Percentiles rank a stretch among this genome's conserved stretches.
phyloP scores from a whole-genome alignment of 1,284 basidiomycete species.

The Agaricales sp. region DNA sequence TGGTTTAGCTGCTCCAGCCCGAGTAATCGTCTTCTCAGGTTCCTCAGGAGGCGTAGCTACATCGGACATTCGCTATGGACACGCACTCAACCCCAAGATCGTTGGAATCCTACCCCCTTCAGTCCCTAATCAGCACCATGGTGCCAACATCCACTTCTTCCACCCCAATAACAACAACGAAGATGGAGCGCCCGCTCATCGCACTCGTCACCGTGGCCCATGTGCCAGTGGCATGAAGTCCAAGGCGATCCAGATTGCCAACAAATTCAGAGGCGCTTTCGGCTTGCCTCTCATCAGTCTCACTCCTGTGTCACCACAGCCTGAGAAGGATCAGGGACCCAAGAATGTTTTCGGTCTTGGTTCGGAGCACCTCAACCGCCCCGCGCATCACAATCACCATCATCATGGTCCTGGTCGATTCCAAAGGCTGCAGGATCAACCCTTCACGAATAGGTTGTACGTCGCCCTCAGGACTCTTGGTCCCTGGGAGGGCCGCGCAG shows the following conservation, averaged over 20 bases:
- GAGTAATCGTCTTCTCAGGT: not conserved
- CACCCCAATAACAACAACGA: not conserved
- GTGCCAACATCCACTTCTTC: not conserved
- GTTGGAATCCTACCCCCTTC: not conserved
- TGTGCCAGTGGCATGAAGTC: constrained; percentile 18
- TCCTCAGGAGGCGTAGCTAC: too few relatives aligned
- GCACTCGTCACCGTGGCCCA: constrained; percentile 13
- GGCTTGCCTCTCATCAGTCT: constrained; percentile 34
- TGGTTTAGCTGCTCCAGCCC: constrained; percentile 3
- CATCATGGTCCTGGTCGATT: constrained; percentile 9
- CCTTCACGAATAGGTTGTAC: constrained; percentile 51
- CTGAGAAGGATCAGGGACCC: constrained; percentile 1
- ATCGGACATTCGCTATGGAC: not conserved
- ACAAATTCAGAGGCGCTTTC: constrained; percentile 37
- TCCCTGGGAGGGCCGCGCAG: constrained; percentile 70
- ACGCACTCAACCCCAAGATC: too few relatives aligned
- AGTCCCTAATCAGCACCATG: not conserved
- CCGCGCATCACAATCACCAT: constrained; percentile 6
- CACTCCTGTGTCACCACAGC: not conserved
- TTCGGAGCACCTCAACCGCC: constrained; percentile 5
- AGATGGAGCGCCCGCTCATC: constrained; percentile 12
- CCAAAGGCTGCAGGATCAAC: constrained; percentile 10
- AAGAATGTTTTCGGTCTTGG: constrained; percentile 3
- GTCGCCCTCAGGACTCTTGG: constrained; percentile 56
- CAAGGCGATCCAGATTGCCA: constrained; percentile 36